Evolutionary conservation across 2,329 filamentous ascomycete genomes (phyloP), one percentile per base, ranked within the genome.

Genomic region (Aspergillus aculeatus): DNA sequence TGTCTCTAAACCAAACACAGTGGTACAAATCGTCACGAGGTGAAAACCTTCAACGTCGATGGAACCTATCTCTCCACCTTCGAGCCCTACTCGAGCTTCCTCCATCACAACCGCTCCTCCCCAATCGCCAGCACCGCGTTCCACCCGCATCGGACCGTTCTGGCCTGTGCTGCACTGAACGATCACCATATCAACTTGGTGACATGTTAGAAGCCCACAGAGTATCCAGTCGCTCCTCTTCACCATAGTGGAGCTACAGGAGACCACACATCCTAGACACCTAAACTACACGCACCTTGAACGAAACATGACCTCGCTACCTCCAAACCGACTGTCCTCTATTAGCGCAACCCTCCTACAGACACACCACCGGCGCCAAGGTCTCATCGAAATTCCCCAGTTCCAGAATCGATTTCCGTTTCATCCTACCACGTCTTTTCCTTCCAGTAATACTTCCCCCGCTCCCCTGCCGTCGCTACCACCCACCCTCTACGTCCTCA

Each of bases 181-280:
- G 93, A 97, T 72, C 86, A 93, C 61, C 91, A 97, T 73, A 88
- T 99, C 70, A 97, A 96, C 73, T 82, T 98, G 29, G 96, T 94
- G 71, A 87, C 86, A 32, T 92, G 89, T 75, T 78, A 73, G 65
- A 62, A 12, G 32, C 10, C 11, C 14, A 35, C 32, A 35, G 4
- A 35, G 14, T 3, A 35, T 35, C 4, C 12, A 35, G 32, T 12
- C 12, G 11, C 38, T n/a, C 26, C 9, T 41, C 14, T 32, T 3
- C 10, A 16, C 12, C 38, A 19, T 14, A 7, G 23, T n/a, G 12
- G 5, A 10, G 16, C 16, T 19, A 58, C 24, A 12, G 5, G 38
- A 9, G 11, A 47, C 14, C 16, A 2, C 29, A 11, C 31, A 21
- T 50, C 26, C 35, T 32, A 23, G 6, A 10, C 50, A 19, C 24